Evolutionary conservation across 306 rosid species (phyloP).

Genomic region (Vigna nakashimae): DNA sequence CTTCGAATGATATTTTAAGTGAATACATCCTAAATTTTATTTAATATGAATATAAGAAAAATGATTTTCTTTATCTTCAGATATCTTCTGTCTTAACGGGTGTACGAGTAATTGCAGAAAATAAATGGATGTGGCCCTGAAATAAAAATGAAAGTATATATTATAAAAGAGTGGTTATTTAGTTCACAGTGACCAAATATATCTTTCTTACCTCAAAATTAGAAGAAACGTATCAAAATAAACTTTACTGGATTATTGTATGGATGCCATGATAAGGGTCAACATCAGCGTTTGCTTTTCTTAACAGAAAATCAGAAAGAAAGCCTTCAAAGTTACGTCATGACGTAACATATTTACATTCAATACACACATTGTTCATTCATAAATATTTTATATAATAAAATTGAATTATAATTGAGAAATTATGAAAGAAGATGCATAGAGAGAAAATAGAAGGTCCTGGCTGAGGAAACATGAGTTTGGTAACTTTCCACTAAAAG

Average conservation of each 20-base stretch:
- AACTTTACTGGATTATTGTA: not conserved
- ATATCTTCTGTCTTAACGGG: too few relatives aligned
- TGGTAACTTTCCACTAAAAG: slow-evolving; percentile 33
- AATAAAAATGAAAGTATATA: too few relatives aligned
- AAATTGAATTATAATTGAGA: not conserved
- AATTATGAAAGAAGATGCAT: too few relatives aligned
- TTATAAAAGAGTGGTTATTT: too few relatives aligned
- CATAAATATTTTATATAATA: not conserved
- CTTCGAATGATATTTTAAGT: too few relatives aligned
- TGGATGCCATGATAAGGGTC: slow-evolving; percentile 16
- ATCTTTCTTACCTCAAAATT: not conserved
- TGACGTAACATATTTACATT: not conserved
- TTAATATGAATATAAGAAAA: too few relatives aligned
- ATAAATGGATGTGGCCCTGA: too few relatives aligned
- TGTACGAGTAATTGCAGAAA: too few relatives aligned
- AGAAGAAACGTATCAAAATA: slow-evolving; percentile 5
- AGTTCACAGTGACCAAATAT: too few relatives aligned
- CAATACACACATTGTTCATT: not conserved
- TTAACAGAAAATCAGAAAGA: not conserved
- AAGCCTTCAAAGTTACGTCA: not conserved
- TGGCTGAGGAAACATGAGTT: slow-evolving; percentile 37
- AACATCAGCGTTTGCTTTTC: not conserved
- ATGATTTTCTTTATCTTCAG: too few relatives aligned
- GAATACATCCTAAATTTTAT: too few relatives aligned
- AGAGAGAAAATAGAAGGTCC: too few relatives aligned